Evolutionary conservation across 2,329 filamentous ascomycete genomes (phyloP), one percentile per base, ranked within the genome.

Genomic region (Neonectria neomacrospora): DNA sequence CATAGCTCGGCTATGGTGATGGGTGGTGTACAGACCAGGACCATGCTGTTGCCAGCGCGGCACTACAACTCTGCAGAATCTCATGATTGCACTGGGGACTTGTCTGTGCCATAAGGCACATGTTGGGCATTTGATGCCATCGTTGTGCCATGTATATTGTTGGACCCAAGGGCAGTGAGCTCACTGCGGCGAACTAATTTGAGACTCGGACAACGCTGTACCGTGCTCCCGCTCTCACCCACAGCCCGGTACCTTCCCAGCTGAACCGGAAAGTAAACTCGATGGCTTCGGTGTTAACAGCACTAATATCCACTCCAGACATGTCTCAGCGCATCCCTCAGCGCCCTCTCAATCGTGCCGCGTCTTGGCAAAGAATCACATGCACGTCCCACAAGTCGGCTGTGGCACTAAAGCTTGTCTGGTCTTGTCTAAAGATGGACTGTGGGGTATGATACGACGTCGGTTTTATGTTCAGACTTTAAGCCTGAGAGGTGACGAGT

Each of bases 391-490:
- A 22, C n/a, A 45, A 39, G 18, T 12, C 30, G 14, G 42, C 42
- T 54, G 50, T 42, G 18, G 32, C 18, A 41, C 9, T 16, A 34
- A 39, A 48, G 34, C 37, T 42, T 61, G 28, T 41, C 37, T 54
- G 28, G n/a, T 41, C 14, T 34, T 45, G 14, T 39, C 53, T 45
- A 41, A 14, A 39, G 22, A 12, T 54, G 32, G 41, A 48, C 28
- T 37, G 45, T 39, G 45, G 45, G 45, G 58, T 30, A 52, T 56
- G 37, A 56, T 61, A 47, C 39, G 58, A 61, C 48, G 37, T 20
- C 10, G 8, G 37, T 10, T 20, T 12, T 10, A 10, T 16, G 10
- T 26, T 39, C 26, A 12, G 14, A 22, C n/a, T 20, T 50, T 4
- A 50, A 7, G 8, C 12, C 45, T 11, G 23, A 14, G 22, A 30